Conservation (phyloP, 1,284 basidiomycete species). For the Cutaneotrichosporon mucoides region DNA sequence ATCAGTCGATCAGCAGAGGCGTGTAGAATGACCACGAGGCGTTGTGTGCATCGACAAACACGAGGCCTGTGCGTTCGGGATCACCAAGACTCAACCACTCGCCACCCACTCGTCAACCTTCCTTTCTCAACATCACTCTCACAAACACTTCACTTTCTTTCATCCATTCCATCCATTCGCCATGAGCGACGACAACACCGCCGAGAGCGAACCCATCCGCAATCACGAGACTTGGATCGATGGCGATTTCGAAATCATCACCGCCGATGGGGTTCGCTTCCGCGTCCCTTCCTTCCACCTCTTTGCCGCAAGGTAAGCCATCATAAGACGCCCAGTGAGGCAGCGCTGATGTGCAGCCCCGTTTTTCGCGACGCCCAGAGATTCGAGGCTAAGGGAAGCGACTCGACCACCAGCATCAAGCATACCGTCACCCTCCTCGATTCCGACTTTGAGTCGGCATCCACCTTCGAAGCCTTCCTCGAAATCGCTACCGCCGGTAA, state of each 20-base stretch:
- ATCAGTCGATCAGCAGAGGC: no score
- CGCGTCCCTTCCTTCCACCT: slow-evolving; percentile 6
- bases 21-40: no score
- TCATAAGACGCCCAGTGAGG: background rate
- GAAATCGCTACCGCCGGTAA: background rate
- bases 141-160: no score
- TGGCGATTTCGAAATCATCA: slow-evolving; percentile 8
- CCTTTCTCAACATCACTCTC: no score
- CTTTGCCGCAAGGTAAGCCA: slow-evolving; percentile 2
- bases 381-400: background rate
- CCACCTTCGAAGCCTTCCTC: background rate
- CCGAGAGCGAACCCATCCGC: background rate
- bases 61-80: no score
- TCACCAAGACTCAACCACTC: no score
- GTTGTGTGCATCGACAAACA: no score
- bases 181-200: no score
- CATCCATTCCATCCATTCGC: no score
- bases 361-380: no score
- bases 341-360: no score
- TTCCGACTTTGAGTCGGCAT: background rate
- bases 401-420: background rate
- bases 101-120: no score
- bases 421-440: background rate
- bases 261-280: slow-evolving; percentile 8
- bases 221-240: background rate